phyloP scores from a whole-genome alignment of 345 rosid species.

The Boechera divaricarpa region DNA sequence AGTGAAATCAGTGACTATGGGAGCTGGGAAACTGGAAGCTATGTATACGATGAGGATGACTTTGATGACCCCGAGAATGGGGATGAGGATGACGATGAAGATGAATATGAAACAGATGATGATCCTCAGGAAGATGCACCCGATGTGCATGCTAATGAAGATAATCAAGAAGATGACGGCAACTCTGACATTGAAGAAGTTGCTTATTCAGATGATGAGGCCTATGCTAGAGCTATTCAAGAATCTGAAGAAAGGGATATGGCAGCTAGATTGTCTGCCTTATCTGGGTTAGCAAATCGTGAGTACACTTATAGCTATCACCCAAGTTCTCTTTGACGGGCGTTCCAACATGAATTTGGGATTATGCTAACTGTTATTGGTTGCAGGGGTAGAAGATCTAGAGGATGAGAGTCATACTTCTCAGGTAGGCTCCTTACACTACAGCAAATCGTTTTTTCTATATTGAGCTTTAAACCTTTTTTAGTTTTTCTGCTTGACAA shows the following conservation, averaged over 20 bases:
- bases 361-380: constrained; percentile 35
- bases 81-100: constrained; percentile 57
- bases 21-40: constrained; percentile 85
- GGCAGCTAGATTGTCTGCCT: constrained; percentile 80
- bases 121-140: constrained; percentile 64
- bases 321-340: not conserved
- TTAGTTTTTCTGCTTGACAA: constrained; percentile 6
- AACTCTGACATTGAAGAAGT: constrained; percentile 56
- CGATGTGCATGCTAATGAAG: constrained; percentile 61
- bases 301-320: constrained; percentile 40
- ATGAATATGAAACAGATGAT: constrained; percentile 47
- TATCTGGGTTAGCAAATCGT: constrained; percentile 70
- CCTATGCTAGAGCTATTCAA: constrained; percentile 91
- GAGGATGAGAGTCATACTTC: constrained; percentile 63
- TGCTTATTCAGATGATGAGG: constrained; percentile 78
- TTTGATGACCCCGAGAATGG: constrained; percentile 61
- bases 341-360: not conserved
- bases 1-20: constrained; percentile 75
- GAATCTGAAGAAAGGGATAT: constrained; percentile 91
- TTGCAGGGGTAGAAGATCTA: constrained; percentile 64
- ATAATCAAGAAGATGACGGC: constrained; percentile 45
- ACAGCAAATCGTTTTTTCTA: not conserved
- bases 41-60: constrained; percentile 70
- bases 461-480: constrained; percentile 22
- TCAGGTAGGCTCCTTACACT: constrained; percentile 58